Percentiles rank a stretch among this genome's conserved stretches.
phyloP scores from a whole-genome alignment of 164 flowering plant species.

The Saururus chinensis region DNA sequence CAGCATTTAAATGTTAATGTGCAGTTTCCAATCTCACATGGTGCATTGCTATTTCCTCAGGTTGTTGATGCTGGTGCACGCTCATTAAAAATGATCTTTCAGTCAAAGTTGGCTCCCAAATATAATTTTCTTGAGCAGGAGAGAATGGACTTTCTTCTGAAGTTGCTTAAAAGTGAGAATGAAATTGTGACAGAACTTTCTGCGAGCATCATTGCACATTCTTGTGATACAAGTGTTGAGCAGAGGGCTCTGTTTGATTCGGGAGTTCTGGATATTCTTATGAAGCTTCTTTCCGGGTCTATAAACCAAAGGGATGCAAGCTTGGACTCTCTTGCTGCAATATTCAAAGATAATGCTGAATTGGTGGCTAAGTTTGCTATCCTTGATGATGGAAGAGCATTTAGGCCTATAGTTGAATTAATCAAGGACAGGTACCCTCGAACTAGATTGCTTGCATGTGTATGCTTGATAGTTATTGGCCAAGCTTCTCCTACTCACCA shows the following conservation, averaged over 20 bases:
- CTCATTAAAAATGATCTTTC: constrained; percentile 77
- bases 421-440: constrained; percentile 60
- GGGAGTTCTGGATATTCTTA: constrained; percentile 52
- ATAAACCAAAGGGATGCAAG: constrained; percentile 69
- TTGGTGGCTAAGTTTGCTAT: constrained; percentile 41
- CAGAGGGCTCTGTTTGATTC: constrained; percentile 64
- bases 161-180: constrained; percentile 59
- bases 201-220: constrained; percentile 75
- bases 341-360: constrained; percentile 50
- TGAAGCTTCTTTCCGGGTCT: constrained; percentile 61
- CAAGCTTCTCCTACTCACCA: constrained; percentile 43
- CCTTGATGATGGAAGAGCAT: constrained; percentile 45
- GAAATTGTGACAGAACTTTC: constrained; percentile 88
- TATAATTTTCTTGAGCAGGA: constrained; percentile 46
- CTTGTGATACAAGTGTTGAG: constrained; percentile 63
- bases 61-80: constrained; percentile 96
- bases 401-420: constrained; percentile 43
- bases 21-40: too few species aligned
- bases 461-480: constrained; percentile 54
- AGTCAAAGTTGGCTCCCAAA: constrained; percentile 84
- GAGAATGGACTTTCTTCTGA: constrained; percentile 55
- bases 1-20: too few species aligned
- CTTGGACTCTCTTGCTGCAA: constrained; percentile 68
- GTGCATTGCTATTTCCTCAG: constrained; percentile 17
- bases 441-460: constrained; percentile 73